These are phyloP conservation scores for Durio zibethinus DNA, from an alignment of 345 rosid genomes.

Conservation along the genomic window DNA sequence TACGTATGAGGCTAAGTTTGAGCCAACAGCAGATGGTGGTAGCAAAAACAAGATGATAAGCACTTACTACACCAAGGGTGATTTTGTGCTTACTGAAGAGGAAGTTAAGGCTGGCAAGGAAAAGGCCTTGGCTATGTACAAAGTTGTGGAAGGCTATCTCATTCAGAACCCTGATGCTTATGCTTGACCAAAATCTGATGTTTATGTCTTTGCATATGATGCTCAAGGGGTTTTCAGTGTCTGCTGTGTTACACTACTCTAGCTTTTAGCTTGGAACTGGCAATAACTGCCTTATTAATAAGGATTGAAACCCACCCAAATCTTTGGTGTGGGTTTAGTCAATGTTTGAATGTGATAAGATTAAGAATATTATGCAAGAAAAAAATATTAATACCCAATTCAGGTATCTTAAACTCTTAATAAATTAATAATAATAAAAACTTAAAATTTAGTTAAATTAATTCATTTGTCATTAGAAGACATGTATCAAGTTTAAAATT, in stretches of 20 bases:
- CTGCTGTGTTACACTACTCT: not conserved
- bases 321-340: not conserved
- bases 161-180: slow-evolving; percentile 31
- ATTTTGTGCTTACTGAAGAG: slow-evolving; percentile 25
- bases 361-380: not conserved
- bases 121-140: slow-evolving; percentile 32
- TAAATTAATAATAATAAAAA: too few relatives aligned
- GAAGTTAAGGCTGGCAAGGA: slow-evolving; percentile 31
- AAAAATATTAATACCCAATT: not conserved
- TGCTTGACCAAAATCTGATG: slow-evolving; percentile 3
- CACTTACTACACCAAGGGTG: slow-evolving; percentile 31
- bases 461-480: too few relatives aligned
- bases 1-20: slow-evolving; percentile 24
- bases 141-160: slow-evolving; percentile 33
- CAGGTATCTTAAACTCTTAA: too few relatives aligned
- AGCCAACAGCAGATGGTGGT: slow-evolving; percentile 31
- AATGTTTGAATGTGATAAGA: not conserved
- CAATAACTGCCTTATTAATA: not conserved
- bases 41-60: slow-evolving; percentile 33
- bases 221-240: not conserved
- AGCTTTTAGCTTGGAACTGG: not conserved
- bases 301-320: not conserved
- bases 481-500: too few relatives aligned
- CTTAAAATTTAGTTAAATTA: too few relatives aligned
- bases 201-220: not conserved